These are phyloP conservation scores for Pezizomycotina sp. DNA, from an alignment of 2,329 filamentous ascomycete species.

Conservation along the genomic window DNA sequence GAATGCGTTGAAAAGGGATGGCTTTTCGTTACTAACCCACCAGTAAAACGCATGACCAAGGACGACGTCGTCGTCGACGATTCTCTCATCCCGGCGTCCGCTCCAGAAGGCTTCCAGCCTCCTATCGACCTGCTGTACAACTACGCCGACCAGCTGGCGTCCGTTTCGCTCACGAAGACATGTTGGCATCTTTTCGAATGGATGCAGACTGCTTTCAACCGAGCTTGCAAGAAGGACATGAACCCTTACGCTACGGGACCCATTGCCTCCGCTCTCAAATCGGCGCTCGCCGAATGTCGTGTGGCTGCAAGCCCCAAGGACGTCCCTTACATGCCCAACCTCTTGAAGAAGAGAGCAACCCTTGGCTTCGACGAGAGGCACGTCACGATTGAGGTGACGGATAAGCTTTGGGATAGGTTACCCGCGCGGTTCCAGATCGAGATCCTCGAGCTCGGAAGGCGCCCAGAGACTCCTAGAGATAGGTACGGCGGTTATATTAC, in stretches of 20 bases:
- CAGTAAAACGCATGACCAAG: conserved; percentile 13
- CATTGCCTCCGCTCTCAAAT: conserved; percentile 16
- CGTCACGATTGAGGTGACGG: conserved; percentile 16
- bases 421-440: conserved; percentile 18
- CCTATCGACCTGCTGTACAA: conserved; percentile 18
- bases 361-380: conserved; percentile 15
- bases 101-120: conserved; percentile 13
- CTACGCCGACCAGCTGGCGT: conserved; percentile 17
- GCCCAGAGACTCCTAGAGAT: conserved; percentile 17
- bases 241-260: conserved; percentile 19
- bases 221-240: conserved; percentile 19
- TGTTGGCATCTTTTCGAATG: conserved; percentile 20
- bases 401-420: conserved; percentile 17
- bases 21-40: conserved; percentile 17
- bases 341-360: conserved; percentile 10
- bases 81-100: conserved; percentile 10
- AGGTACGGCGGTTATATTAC: conserved; percentile 18
- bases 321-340: conserved; percentile 18
- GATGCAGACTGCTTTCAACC: conserved; percentile 18
- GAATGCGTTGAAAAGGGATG: conserved; percentile 19
- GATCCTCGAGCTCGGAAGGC: conserved; percentile 17
- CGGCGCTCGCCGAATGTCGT: conserved; percentile 12
- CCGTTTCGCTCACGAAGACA: conserved; percentile 17
- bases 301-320: conserved; percentile 16
- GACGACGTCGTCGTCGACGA: conserved; percentile 14